These are phyloP conservation scores for Trichoderma sp. DNA, from an alignment of 2,329 filamentous ascomycete genomes.

Conservation along the genomic window DNA sequence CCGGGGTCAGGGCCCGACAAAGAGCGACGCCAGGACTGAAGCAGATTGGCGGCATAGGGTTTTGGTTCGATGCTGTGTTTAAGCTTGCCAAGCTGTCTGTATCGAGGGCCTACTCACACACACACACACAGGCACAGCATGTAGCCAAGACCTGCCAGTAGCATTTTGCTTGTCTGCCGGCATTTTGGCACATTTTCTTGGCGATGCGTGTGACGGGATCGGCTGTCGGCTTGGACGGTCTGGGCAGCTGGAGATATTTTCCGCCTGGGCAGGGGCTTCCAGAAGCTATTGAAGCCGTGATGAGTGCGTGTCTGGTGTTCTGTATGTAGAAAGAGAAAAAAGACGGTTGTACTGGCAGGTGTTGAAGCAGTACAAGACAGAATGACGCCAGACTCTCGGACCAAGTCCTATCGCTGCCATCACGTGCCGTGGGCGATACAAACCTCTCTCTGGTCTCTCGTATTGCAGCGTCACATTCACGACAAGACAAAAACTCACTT, in stretches of 20 bases:
- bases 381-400: background rate
- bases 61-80: background rate
- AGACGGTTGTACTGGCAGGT: background rate
- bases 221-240: conserved; percentile 11
- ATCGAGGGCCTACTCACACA: background rate
- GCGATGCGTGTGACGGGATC: conserved; percentile 1
- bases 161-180: background rate
- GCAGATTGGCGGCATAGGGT: background rate
- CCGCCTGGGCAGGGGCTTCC: background rate
- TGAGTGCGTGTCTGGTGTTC: background rate
- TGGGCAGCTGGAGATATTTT: background rate
- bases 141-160: background rate
- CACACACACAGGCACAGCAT: background rate
- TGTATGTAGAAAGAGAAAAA: background rate
- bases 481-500: background rate
- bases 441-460: background rate
- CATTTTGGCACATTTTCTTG: conserved; percentile 3
- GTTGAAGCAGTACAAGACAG: background rate
- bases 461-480: background rate
- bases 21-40: background rate
- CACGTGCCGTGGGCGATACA: background rate
- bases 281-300: background rate
- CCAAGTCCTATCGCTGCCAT: background rate
- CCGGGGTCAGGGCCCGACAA: background rate
- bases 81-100: background rate